Evolutionary conservation across 2,329 filamentous ascomycete genomes (phyloP).

Genomic region (Colletotrichum sp.): DNA sequence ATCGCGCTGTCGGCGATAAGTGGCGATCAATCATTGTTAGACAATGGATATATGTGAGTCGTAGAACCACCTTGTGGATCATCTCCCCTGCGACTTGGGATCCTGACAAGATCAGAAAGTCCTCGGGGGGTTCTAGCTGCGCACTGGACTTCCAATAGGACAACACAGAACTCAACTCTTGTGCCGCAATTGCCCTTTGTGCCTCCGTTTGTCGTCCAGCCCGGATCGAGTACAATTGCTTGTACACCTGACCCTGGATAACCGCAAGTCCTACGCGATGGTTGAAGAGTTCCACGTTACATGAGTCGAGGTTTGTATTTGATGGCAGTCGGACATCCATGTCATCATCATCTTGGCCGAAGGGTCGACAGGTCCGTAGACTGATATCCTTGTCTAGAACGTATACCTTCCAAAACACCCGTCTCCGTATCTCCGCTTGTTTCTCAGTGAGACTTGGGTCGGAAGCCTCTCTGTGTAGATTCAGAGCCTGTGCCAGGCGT

Average conservation of each 20-base stretch:
- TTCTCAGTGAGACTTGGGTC: background rate
- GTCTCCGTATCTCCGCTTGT: background rate
- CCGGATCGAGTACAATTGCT: constrained; percentile 25
- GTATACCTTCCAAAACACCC: background rate
- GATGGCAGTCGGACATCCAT: constrained; percentile 28
- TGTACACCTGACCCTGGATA: constrained; percentile 29
- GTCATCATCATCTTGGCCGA: constrained; percentile 30
- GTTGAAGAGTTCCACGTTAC: background rate
- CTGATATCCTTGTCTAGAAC: constrained; percentile 27
- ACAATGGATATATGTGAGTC: background rate
- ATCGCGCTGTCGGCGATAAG: background rate
- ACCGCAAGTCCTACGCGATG: constrained; percentile 19
- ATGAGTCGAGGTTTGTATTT: background rate
- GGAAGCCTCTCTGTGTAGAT: constrained; percentile 23
- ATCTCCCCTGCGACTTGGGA: background rate
- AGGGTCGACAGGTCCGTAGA: constrained; percentile 25
- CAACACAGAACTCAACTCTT: background rate
- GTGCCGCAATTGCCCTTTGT: background rate
- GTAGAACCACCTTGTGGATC: background rate
- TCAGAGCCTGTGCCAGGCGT: constrained; percentile 26
- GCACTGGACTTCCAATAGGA: background rate
- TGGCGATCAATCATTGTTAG: background rate
- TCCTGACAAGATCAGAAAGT: background rate
- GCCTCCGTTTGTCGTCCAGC: constrained; percentile 24
- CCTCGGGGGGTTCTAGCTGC: background rate